Conservation (phyloP, 352 stramenopile genomes). For the Phytophthora fragariaefolia region DNA sequence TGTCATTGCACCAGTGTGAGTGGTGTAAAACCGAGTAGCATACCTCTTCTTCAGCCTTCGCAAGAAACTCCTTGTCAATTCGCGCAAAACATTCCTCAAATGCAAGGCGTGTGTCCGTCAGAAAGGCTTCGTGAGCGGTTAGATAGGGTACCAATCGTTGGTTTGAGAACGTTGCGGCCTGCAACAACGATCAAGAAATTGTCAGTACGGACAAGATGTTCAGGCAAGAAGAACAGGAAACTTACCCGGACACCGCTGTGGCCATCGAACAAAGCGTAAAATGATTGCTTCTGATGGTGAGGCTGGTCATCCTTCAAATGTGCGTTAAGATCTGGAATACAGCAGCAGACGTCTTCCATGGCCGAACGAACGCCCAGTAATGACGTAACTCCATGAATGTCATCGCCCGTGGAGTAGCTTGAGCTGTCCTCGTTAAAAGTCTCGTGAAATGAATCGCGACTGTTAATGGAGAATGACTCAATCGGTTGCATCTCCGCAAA, state of each 20-base stretch:
- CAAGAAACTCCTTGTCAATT: constrained; percentile 84
- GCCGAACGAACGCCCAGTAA: constrained; percentile 76
- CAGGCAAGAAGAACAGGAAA: constrained; percentile 4
- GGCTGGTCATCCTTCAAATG: constrained; percentile 43
- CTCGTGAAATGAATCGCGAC: constrained; percentile 62
- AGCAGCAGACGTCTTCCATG: constrained; percentile 88
- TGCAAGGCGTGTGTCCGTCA: constrained; percentile 59
- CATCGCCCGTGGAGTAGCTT: constrained; percentile 74
- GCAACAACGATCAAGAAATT: background rate
- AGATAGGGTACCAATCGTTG: constrained; percentile 75
- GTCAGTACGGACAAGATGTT: background rate
- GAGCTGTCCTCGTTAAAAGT: constrained; percentile 67
- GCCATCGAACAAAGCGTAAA: constrained; percentile 88
- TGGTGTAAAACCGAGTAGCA: background rate
- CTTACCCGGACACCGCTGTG: constrained; percentile 81
- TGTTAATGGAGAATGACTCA: constrained; percentile 52
- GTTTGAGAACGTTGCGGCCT: constrained; percentile 83
- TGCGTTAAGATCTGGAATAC: constrained; percentile 74
- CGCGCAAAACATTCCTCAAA: constrained; percentile 80
- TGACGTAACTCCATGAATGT: constrained; percentile 80
- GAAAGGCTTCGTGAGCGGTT: constrained; percentile 71
- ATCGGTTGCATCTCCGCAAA: constrained; percentile 55
- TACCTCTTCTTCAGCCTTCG: constrained; percentile 65
- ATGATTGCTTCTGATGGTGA: constrained; percentile 61
- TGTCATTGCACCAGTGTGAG: background rate